phyloP scores from a whole-genome alignment of 1,284 basidiomycete genomes.

The Phellopilus nigrolimitatus region DNA sequence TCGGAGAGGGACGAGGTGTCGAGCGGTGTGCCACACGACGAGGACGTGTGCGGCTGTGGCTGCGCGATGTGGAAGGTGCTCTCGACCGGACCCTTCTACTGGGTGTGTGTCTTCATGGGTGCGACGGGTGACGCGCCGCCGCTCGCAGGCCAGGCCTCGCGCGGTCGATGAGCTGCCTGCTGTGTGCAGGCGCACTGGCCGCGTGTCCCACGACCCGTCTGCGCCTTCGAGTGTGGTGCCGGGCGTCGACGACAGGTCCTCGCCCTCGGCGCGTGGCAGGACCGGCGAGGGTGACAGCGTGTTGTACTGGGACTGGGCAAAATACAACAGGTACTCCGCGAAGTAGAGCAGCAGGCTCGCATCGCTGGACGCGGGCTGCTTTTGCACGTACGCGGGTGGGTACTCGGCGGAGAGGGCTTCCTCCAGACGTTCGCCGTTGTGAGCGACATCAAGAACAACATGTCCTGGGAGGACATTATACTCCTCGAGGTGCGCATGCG shows the following conservation, averaged over 20 bases:
- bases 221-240: conserved; percentile 12
- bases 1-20: conserved; percentile 4
- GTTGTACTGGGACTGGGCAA: background rate
- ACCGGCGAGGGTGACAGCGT: conserved; percentile 5
- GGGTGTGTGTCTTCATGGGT: background rate
- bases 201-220: background rate
- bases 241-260: conserved; percentile 15
- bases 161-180: conserved; percentile 11
- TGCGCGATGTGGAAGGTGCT: conserved; percentile 6
- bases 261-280: conserved; percentile 8
- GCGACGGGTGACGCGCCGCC: background rate
- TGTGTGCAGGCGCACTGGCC: background rate
- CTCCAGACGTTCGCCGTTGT: conserved; percentile 93
- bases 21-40: conserved; percentile 1
- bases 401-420: conserved; percentile 52
- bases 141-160: background rate
- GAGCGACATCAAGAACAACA: conserved; percentile 97
- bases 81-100: conserved; percentile 1
- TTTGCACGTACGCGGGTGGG: background rate
- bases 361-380: background rate
- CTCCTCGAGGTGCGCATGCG: conserved; percentile 88
- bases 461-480: conserved; percentile 99
- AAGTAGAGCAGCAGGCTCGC: conserved; percentile 7
- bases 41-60: too few species aligned
- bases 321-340: conserved; percentile 3